Evolutionary conservation across 2,329 filamentous ascomycete species (phyloP), one percentile per base, ranked within the genome.

Genomic region (Phaeoacremonium minimum): DNA sequence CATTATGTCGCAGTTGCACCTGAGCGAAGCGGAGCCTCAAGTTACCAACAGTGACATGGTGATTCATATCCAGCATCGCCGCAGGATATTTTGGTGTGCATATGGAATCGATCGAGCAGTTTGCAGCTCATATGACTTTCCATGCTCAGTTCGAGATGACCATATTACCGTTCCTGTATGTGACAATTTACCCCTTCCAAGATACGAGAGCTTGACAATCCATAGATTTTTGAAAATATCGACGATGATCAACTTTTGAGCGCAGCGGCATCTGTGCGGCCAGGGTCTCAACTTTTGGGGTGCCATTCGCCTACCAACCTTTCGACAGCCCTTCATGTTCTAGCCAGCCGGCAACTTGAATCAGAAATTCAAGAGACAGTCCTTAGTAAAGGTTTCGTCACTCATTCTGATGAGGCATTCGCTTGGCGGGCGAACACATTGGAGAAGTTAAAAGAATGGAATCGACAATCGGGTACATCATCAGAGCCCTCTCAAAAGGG

Each of bases 71-170:
- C 54, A 57, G 34, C 20, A 48, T 8, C 47, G 52, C 5, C 48
- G 55, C 3, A 42, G 55, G 13, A 46, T 53, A 15, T 58, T 57
- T 40, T 57, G 55, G 54, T 55, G 48, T 11, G 53, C 53, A 3
- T 56, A 57, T 30, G 44, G 40, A 5, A 30, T 57, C 11, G 53
- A 56, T 35, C 46, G 53, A 7, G 42, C 49, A 9, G 47, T 56
- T 26, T 43, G 51, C 38, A 47, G 47, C 15, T 45, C 46, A 6
- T 49, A 50, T 28, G 49, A 52, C 16, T 42, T 56, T 5, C 52
- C 55, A 1, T 40, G 40, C 6, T 55, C 49, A 2, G 40, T 57
- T 2, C 33, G 47, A 0, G 55, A 56, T 34, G 37, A 34, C n/a
- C 50, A 55, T 34, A 54, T 57, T 19, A 54, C 51, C 1, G 36